phyloP scores from a whole-genome alignment of 257 asterid species.

The Plantago elongata region DNA sequence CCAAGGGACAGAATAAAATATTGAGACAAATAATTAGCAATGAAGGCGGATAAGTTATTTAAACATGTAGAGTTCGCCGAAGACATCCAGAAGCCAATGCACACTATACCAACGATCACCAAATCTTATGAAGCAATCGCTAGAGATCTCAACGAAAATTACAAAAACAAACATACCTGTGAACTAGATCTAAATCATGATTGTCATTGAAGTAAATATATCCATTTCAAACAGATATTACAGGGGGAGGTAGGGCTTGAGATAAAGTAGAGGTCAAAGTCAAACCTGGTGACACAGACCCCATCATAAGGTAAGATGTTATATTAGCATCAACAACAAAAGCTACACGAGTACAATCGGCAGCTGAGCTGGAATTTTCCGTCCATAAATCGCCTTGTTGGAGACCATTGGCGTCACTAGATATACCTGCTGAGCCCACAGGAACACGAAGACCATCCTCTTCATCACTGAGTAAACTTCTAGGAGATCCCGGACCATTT shows the following conservation, averaged over 20 bases:
- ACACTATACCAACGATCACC: too few species aligned
- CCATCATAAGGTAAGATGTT: slow-evolving; percentile 99
- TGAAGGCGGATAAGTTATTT: too few species aligned
- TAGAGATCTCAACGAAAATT: too few species aligned
- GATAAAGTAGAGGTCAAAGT: neutral
- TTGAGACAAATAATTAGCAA: too few species aligned
- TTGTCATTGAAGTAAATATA: neutral
- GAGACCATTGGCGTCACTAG: slow-evolving; percentile 52
- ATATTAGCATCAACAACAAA: slow-evolving; percentile 98
- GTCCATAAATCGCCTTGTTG: slow-evolving; percentile 76
- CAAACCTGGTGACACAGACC: slow-evolving; percentile 99
- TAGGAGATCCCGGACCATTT: slow-evolving; percentile 62
- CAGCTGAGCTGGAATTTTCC: slow-evolving; percentile 49
- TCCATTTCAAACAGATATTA: neutral
- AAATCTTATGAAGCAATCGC: too few species aligned
- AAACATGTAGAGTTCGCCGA: too few species aligned
- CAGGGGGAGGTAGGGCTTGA: neutral
- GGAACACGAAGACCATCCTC: slow-evolving; percentile 58
- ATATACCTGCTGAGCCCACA: slow-evolving; percentile 45
- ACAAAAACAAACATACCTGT: too few species aligned
- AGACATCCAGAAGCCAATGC: too few species aligned
- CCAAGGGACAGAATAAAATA: too few species aligned
- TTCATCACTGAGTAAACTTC: slow-evolving; percentile 63
- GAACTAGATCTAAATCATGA: slow-evolving; percentile 7
- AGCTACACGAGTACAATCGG: slow-evolving; percentile 91